These are phyloP conservation scores for Neonectria sp. DNA, from an alignment of 2,329 filamentous ascomycete genomes.

Conservation along the genomic window DNA sequence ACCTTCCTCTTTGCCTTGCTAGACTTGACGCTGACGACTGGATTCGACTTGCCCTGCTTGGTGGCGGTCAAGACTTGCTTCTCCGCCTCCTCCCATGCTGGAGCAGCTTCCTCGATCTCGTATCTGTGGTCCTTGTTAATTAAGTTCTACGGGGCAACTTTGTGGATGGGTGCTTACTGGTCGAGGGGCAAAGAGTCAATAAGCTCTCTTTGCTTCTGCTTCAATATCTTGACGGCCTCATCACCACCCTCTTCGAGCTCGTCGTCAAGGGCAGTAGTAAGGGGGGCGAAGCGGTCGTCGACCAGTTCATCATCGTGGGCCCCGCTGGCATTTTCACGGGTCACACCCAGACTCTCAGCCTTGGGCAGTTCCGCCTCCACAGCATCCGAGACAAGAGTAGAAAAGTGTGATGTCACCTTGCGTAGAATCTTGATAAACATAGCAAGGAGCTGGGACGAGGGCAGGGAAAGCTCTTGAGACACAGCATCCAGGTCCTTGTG, in stretches of 20 bases:
- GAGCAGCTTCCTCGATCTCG: constrained; percentile 74
- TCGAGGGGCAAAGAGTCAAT: constrained; percentile 94
- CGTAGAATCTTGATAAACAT: constrained; percentile 98
- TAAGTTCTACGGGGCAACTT: neutral
- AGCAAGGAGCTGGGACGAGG: constrained; percentile 85
- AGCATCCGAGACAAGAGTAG: constrained; percentile 80
- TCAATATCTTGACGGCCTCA: constrained; percentile 79
- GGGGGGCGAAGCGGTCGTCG: constrained; percentile 77
- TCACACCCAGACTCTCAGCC: constrained; percentile 70
- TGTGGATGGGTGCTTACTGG: constrained; percentile 58
- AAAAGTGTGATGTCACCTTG: constrained; percentile 87
- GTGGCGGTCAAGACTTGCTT: constrained; percentile 76
- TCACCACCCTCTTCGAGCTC: constrained; percentile 89
- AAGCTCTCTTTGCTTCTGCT: constrained; percentile 86
- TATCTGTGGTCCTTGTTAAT: constrained; percentile 61
- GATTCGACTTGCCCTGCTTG: constrained; percentile 69
- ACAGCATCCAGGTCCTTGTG: constrained; percentile 88
- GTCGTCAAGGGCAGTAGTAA: constrained; percentile 81
- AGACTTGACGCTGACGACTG: constrained; percentile 87
- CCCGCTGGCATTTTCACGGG: constrained; percentile 70
- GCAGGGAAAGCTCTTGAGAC: constrained; percentile 83
- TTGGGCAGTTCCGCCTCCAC: constrained; percentile 77
- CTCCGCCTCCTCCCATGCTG: constrained; percentile 80
- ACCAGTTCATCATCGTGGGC: constrained; percentile 79
- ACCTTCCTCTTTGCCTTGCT: constrained; percentile 84